Conservation (phyloP, 306 rosid genomes). For the Luffa aegyptiaca region DNA sequence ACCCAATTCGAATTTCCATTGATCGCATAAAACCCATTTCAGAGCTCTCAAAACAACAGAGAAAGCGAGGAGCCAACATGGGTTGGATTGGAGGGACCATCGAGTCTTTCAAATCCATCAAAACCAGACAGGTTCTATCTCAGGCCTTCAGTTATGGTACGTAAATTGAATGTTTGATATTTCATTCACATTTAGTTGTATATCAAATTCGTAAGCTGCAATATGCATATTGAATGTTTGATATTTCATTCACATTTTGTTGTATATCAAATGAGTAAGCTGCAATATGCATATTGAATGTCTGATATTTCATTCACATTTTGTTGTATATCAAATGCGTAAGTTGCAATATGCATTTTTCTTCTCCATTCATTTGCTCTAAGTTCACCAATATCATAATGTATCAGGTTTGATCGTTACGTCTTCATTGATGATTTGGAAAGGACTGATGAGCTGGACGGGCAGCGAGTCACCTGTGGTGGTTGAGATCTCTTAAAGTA, state of each 20-base stretch:
- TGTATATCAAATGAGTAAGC: too few relatives aligned
- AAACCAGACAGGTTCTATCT: constrained; percentile 33
- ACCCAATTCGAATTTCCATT: not conserved
- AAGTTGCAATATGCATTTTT: not conserved
- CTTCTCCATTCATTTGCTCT: not conserved
- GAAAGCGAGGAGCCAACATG: constrained; percentile 21
- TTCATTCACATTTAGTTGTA: not conserved
- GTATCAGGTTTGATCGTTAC: constrained; percentile 55
- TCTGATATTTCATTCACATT: too few relatives aligned
- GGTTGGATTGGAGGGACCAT: constrained; percentile 40
- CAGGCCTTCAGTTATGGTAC: constrained; percentile 52
- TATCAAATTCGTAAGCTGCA: too few relatives aligned
- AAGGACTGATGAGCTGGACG: constrained; percentile 49
- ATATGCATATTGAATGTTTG: too few relatives aligned
- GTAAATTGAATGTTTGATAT: not conserved
- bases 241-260: too few relatives aligned
- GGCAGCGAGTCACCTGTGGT: constrained; percentile 77
- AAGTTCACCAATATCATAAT: not conserved
- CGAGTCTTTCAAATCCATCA: constrained; percentile 45
- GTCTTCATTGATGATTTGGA: constrained; percentile 64
- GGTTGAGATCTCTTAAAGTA: constrained; percentile 73
- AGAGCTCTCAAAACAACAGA: not conserved
- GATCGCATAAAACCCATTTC: not conserved
- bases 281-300: too few relatives aligned
- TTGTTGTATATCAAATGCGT: too few relatives aligned